These are phyloP conservation scores for Periconia sp. DNA, from an alignment of 2,329 filamentous ascomycete genomes.

Conservation along the genomic window DNA sequence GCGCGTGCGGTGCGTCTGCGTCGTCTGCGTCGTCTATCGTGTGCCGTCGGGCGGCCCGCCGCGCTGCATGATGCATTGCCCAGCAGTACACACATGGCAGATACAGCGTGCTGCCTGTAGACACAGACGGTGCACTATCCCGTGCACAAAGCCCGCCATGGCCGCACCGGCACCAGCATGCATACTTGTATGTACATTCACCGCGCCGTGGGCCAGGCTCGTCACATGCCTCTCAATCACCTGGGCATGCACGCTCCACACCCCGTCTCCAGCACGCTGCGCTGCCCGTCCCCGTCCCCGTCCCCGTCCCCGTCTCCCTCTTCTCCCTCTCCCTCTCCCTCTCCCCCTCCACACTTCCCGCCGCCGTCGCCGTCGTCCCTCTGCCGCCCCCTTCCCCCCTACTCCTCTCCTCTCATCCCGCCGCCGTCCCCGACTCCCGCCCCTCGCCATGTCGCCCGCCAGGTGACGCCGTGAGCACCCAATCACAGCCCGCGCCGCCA, in stretches of 20 bases:
- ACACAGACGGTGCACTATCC: too few species aligned
- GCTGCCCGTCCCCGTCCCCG: background rate
- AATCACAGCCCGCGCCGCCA: constrained; percentile 28
- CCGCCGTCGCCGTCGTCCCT: too few species aligned
- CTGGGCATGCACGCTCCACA: constrained; percentile 5
- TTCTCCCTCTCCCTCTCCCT: background rate
- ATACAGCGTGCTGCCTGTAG: too few species aligned
- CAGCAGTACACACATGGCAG: too few species aligned
- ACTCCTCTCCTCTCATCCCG: background rate
- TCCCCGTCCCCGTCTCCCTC: background rate
- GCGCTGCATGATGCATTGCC: too few species aligned
- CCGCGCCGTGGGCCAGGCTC: too few species aligned
- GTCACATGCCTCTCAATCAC: constrained; percentile 9
- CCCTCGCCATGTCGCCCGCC: constrained; percentile 22
- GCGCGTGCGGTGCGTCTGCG: too few species aligned
- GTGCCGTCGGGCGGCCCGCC: too few species aligned
- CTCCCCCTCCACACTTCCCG: background rate
- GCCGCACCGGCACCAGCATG: too few species aligned
- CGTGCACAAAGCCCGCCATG: too few species aligned
- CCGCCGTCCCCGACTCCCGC: constrained; percentile 1
- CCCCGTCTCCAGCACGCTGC: background rate
- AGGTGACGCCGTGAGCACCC: constrained; percentile 31
- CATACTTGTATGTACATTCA: too few species aligned
- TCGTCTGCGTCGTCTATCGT: too few species aligned
- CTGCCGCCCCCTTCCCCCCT: constrained; percentile 1